Evolutionary conservation across 805 yeast genomes (phyloP).

Genomic region (Starmerella apicola): DNA sequence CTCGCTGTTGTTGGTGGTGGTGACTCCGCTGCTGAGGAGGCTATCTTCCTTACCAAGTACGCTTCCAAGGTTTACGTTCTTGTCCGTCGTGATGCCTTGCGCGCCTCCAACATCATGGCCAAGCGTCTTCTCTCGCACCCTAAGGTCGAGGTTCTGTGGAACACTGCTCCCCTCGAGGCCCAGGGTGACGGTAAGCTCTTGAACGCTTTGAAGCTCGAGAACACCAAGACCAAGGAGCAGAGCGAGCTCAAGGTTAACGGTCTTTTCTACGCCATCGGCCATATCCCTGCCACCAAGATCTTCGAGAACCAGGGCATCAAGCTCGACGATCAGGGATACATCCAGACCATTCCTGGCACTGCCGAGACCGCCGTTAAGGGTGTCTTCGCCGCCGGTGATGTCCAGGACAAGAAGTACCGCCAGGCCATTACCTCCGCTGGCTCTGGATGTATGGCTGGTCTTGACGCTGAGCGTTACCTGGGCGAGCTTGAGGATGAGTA

Average conservation of each 20-base stretch:
- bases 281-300: conserved; percentile 82
- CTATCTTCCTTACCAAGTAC: conserved; percentile 89
- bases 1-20: conserved; percentile 98
- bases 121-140: conserved; percentile 75
- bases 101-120: conserved; percentile 97
- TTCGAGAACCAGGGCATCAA: conserved; percentile 59
- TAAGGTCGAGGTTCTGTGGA: conserved; percentile 81
- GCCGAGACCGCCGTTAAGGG: conserved; percentile 77
- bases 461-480: conserved; percentile 79
- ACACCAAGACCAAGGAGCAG: conserved; percentile 58
- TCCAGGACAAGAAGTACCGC: conserved; percentile 92
- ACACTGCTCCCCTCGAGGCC: conserved; percentile 76
- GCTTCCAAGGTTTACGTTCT: conserved; percentile 90
- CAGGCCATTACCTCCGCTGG: conserved; percentile 99
- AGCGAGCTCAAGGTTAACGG: conserved; percentile 72
- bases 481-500: conserved; percentile 43
- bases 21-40: conserved; percentile 99
- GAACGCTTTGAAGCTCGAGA: conserved; percentile 48
- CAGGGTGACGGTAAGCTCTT: conserved; percentile 87
- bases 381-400: conserved; percentile 98
- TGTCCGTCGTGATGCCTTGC: conserved; percentile 84
- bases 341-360: conserved; percentile 81
- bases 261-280: conserved; percentile 96
- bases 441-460: conserved; percentile 98
- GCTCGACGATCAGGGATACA: conserved; percentile 78